Conservation (phyloP, 345 rosid genomes). For the Viola odorata region DNA sequence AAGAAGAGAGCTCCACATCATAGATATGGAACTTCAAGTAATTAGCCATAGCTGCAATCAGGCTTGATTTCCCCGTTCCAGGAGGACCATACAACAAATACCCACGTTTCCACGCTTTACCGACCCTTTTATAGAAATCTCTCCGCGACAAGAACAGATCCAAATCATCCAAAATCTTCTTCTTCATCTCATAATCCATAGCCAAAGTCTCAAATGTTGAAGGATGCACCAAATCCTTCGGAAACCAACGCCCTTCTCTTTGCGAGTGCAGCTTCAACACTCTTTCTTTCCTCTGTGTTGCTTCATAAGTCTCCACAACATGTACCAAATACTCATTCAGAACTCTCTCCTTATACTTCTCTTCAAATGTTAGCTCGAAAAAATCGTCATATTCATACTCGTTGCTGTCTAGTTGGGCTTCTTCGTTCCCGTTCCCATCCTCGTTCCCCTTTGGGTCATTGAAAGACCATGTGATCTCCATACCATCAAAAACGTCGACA, state of each 20-base stretch:
- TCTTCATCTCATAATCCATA: conserved; percentile 35
- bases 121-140: conserved; percentile 46
- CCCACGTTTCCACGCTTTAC: conserved; percentile 60
- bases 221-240: conserved; percentile 43
- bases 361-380: conserved; percentile 38
- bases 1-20: conserved; percentile 42
- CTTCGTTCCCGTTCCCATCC: not conserved
- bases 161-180: conserved; percentile 36
- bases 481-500: conserved; percentile 22
- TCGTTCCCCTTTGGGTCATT: conserved; percentile 16
- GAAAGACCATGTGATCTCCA: conserved; percentile 29
- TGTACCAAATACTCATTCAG: conserved; percentile 23
- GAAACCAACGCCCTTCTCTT: conserved; percentile 31
- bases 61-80: conserved; percentile 55
- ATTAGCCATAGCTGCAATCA: conserved; percentile 62
- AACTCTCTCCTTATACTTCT: conserved; percentile 30
- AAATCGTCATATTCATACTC: conserved; percentile 21
- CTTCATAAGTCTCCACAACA: conserved; percentile 23
- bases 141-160: conserved; percentile 43
- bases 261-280: conserved; percentile 35
- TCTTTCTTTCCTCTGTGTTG: conserved; percentile 28
- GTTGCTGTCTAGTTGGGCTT: not conserved
- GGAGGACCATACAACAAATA: conserved; percentile 55
- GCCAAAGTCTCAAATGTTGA: conserved; percentile 47
- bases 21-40: conserved; percentile 47